Base-by-base conservation (phyloP, 2,329 filamentous ascomycete species). In the Fonsecaea monophora region DNA sequence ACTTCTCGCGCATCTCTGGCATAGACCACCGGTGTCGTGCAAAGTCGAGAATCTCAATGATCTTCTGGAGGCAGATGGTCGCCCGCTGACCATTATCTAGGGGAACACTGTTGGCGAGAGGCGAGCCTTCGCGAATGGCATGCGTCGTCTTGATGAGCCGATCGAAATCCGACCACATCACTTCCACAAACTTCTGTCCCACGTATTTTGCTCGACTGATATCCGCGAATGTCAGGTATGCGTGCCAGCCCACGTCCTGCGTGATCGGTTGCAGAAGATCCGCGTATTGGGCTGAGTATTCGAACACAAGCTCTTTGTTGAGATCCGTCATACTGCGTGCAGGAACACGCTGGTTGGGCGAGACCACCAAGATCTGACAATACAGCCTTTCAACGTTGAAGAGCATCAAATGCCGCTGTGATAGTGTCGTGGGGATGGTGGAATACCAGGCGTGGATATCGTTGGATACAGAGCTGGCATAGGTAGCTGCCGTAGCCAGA, bases 371-470 rank as follows among this genome's bases (percentile, higher is more conserved):
- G 30, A 97, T 90, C 73, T 92, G 95, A 75, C 92, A 96, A 80
- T 97, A 98, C 55, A 94, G 86, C 50, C 96, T 80, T 76, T 99
- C 95, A 15, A 97, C 86, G 69, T 95, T 90, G 74, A 97, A 96
- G 70, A 94, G 87, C 56, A 90, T 86, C 45, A 89, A 86, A 69
- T 94, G 89, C 32, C 86, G 85, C 0, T 85, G 81, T 0, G 90
- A 85, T 0, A 91, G 84, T 1, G 84, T 85, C 42, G 83, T 80
- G 0, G 92, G 91, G 12, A 96, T 85, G n/a, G 86, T 86, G 40
- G 92, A 87, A 67, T 89, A 90, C 94, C 94, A 98, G 34, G 79
- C 74, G 88, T 86, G 62, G 85, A 88, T 89, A 92, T 93, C 76
- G 38, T 75, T 75, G 61, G 78, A 80, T 25, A 79, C 73, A n/a